Percentiles rank a stretch among this genome's conserved stretches.
Conservation (phyloP, 768 basidiomycete genomes). For the Neoboletus brunneissimus region DNA sequence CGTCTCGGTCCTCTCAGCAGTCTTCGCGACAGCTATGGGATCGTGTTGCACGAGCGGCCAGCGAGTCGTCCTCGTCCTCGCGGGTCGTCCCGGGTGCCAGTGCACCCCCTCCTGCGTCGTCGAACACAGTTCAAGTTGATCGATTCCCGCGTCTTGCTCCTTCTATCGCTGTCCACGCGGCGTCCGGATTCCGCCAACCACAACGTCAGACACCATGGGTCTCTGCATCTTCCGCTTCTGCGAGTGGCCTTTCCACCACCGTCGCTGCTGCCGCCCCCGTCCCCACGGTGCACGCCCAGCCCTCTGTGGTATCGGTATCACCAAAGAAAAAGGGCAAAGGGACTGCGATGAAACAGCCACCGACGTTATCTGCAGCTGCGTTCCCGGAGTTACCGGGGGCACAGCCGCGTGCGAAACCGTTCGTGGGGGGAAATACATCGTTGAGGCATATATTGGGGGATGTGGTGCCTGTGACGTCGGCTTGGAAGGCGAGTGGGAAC, state of each 20-base stretch:
- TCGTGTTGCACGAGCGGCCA: slow-evolving; percentile 81
- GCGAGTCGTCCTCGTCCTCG: slow-evolving; percentile 41
- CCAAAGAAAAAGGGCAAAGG: slow-evolving; percentile 14
- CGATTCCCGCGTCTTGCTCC: slow-evolving; percentile 33
- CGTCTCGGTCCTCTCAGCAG: slow-evolving; percentile 51
- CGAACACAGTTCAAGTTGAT: slow-evolving; percentile 18
- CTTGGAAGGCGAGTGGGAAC: slow-evolving; percentile 26
- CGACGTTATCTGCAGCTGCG: slow-evolving; percentile 49
- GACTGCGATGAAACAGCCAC: slow-evolving; percentile 16
- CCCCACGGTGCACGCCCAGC: not conserved
- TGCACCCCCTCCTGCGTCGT: slow-evolving; percentile 26
- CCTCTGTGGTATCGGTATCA: not conserved
- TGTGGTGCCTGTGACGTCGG: slow-evolving; percentile 27
- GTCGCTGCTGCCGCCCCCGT: too few species aligned
- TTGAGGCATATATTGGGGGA: slow-evolving; percentile 56
- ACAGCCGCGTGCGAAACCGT: slow-evolving; percentile 40
- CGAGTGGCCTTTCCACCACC: not conserved
- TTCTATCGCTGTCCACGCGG: not conserved
- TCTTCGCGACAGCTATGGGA: slow-evolving; percentile 76
- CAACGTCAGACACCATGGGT: slow-evolving; percentile 66
- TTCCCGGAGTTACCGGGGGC: slow-evolving; percentile 71
- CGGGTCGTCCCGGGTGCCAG: slow-evolving; percentile 15
- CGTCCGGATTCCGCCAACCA: slow-evolving; percentile 37
- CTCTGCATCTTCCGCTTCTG: slow-evolving; percentile 21
- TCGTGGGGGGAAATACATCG: slow-evolving; percentile 61